Conservation (phyloP, 345 rosid species). For the Combretum micranthum region DNA sequence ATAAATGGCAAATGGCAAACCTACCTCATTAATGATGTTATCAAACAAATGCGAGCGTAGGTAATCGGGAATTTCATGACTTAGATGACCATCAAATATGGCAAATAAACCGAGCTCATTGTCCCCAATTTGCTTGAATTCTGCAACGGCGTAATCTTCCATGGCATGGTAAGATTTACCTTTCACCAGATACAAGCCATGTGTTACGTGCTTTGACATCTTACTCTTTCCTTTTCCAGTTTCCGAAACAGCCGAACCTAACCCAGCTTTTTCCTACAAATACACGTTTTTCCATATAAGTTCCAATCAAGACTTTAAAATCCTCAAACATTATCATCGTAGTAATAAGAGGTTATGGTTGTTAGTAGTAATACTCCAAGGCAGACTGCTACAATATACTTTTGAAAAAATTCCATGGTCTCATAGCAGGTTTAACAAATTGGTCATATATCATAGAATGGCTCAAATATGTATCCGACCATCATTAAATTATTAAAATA, state of each 20-base stretch:
- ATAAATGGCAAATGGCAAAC: background rate
- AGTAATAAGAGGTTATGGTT: too few relatives aligned
- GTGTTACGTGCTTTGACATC: constrained; percentile 62
- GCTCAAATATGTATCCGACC: too few relatives aligned
- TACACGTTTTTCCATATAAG: background rate
- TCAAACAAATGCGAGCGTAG: constrained; percentile 66
- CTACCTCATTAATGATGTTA: constrained; percentile 77
- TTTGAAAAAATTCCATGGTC: too few relatives aligned
- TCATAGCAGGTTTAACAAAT: too few relatives aligned
- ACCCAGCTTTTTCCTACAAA: constrained; percentile 64
- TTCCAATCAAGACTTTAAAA: too few relatives aligned
- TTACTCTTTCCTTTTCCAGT: constrained; percentile 92
- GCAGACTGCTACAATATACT: too few relatives aligned
- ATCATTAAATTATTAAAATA: too few relatives aligned
- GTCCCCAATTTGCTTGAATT: constrained; percentile 64
- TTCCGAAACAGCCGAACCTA: constrained; percentile 52
- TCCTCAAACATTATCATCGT: too few relatives aligned
- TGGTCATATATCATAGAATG: too few relatives aligned
- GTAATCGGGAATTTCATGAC: constrained; percentile 75
- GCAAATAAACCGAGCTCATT: constrained; percentile 91
- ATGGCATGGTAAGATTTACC: constrained; percentile 65
- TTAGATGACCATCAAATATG: constrained; percentile 83
- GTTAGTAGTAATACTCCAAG: too few relatives aligned
- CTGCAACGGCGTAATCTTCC: constrained; percentile 81
- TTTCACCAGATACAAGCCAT: constrained; percentile 81